Conservation (phyloP, 2,329 filamentous ascomycete species). For the Pyricularia sp. region DNA sequence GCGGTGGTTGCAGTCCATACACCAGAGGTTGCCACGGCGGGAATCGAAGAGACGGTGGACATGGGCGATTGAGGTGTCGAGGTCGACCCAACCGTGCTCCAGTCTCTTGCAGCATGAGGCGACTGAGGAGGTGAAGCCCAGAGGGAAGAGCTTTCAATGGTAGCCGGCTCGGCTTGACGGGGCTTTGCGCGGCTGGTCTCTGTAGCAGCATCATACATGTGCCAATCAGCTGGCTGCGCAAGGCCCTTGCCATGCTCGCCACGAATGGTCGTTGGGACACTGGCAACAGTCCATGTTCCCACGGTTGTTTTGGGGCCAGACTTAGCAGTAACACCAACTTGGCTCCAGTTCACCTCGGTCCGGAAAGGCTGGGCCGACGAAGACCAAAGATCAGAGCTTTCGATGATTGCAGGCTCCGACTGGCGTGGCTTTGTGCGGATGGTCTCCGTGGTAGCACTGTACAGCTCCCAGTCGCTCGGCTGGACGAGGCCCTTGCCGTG, state of each 20-base stretch:
- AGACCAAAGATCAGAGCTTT: slow-evolving; percentile 10
- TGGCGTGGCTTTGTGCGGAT: slow-evolving; percentile 15
- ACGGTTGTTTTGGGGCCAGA: slow-evolving; percentile 6
- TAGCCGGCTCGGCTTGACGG: slow-evolving; percentile 14
- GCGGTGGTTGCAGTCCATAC: background rate
- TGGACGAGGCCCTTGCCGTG: slow-evolving; percentile 19
- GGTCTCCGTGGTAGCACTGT: slow-evolving; percentile 13
- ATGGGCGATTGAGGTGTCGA: slow-evolving; percentile 5
- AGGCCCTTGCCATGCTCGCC: slow-evolving; percentile 7
- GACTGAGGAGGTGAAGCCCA: background rate
- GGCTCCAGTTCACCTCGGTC: slow-evolving; percentile 1
- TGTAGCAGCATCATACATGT: slow-evolving; percentile 17
- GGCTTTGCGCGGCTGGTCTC: slow-evolving; percentile 16
- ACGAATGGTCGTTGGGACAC: background rate
- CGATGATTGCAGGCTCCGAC: slow-evolving; percentile 16
- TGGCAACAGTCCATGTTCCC: background rate
- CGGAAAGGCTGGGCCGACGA: background rate
- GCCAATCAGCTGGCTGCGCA: slow-evolving; percentile 25
- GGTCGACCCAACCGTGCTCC: background rate
- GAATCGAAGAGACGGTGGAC: background rate
- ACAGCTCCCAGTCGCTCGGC: slow-evolving; percentile 22
- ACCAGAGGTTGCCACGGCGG: background rate
- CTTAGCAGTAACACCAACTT: slow-evolving; percentile 21
- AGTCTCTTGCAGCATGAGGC: background rate
- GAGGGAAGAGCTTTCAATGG: slow-evolving; percentile 16